A percentile compares a stretch with the other conserved stretches of the same genome.
phyloP scores from a whole-genome alignment of 2,329 filamentous ascomycete species.

The Phialophora expanda region DNA sequence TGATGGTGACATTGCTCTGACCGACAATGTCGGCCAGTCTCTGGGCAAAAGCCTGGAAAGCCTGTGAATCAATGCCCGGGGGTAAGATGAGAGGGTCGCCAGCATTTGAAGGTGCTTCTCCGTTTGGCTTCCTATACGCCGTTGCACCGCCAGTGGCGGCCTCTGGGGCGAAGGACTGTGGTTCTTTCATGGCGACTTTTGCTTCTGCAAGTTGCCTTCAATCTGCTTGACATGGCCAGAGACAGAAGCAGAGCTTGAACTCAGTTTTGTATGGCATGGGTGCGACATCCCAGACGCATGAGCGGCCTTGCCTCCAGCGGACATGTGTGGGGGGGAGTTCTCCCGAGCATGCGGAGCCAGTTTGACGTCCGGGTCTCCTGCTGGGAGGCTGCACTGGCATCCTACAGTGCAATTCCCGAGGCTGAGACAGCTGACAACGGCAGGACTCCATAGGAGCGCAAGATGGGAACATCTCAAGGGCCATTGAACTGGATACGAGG shows the following conservation, averaged over 20 bases:
- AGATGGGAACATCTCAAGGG: neutral
- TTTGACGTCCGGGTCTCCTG: neutral
- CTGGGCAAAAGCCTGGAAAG: constrained; percentile 39
- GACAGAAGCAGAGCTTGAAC: neutral
- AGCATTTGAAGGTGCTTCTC: constrained; percentile 7
- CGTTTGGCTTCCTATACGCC: constrained; percentile 21
- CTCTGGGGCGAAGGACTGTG: constrained; percentile 9
- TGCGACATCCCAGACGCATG: neutral
- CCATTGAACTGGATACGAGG: neutral
- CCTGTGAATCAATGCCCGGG: constrained; percentile 31
- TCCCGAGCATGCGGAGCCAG: neutral
- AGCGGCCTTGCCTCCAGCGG: neutral
- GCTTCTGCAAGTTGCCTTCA: neutral
- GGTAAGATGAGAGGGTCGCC: constrained; percentile 37
- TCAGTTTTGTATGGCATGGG: neutral
- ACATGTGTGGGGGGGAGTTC: constrained; percentile 12
- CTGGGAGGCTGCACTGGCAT: neutral
- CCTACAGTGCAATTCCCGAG: neutral
- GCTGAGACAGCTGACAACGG: neutral
- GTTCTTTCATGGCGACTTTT: constrained; percentile 5
- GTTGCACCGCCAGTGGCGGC: constrained; percentile 2
- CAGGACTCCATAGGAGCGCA: neutral
- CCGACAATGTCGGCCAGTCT: constrained; percentile 38
- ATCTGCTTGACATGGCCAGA: neutral
- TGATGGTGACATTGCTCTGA: constrained; percentile 41